phyloP scores from a whole-genome alignment of 2,329 filamentous ascomycete genomes.

The Chaetomiaceae sp. region DNA sequence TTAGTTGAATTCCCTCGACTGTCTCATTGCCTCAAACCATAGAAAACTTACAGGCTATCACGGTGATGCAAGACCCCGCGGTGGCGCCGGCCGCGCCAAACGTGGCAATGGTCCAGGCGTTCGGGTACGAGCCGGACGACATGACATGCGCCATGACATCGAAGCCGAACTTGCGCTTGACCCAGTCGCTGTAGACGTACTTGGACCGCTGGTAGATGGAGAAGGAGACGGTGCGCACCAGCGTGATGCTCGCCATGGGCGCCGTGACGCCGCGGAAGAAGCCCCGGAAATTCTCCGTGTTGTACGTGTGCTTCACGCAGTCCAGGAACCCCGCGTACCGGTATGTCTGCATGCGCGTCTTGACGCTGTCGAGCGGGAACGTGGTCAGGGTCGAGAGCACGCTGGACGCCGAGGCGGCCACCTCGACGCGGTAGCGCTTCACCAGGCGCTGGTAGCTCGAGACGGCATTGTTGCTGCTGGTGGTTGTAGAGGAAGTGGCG shows the following conservation, averaged over 20 bases:
- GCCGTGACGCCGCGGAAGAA: constrained; percentile 82
- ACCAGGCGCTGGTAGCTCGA: constrained; percentile 46
- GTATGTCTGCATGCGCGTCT: constrained; percentile 86
- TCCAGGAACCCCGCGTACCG: constrained; percentile 69
- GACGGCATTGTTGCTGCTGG: constrained; percentile 22
- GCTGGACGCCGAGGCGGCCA: constrained; percentile 72
- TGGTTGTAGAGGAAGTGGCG: constrained; percentile 8
- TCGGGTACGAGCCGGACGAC: constrained; percentile 65
- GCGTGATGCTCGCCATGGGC: constrained; percentile 57
- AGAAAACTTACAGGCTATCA: constrained; percentile 62
- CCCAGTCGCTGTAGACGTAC: constrained; percentile 65
- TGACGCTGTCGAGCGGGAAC: constrained; percentile 85
- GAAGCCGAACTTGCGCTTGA: constrained; percentile 60
- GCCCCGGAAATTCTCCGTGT: constrained; percentile 63
- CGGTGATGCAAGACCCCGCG: constrained; percentile 72
- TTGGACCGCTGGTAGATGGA: constrained; percentile 68
- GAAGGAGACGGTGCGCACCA: constrained; percentile 38
- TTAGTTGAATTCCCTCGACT: no score
- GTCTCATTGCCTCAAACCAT: background rate
- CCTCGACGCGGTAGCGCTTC: constrained; percentile 75
- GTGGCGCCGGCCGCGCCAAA: constrained; percentile 75
- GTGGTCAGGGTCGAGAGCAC: constrained; percentile 72
- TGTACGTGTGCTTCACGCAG: constrained; percentile 72
- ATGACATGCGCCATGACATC: constrained; percentile 72
- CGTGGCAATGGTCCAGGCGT: constrained; percentile 65